Evolutionary conservation across 2,329 filamentous ascomycete genomes (phyloP), one percentile per base, ranked within the genome.

Genomic region (Pestalotiopsis sp.): DNA sequence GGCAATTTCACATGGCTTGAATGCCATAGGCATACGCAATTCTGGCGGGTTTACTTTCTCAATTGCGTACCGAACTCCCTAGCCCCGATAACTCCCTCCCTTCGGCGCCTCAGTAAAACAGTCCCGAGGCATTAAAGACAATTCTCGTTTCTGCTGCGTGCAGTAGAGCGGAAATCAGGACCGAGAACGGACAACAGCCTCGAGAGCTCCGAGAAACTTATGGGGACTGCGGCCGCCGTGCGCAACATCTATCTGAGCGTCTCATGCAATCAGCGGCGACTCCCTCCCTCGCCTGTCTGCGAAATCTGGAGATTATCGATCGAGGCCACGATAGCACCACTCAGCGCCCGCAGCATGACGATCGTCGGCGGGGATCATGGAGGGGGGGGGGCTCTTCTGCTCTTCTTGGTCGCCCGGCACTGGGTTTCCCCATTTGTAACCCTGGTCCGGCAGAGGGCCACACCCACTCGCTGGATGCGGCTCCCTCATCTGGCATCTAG

Each of bases 21-120:
- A 20, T 23, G 45, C 3, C 2, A 7, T 4, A 3, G 9, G 20
- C 14, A 13, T 36, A 17, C n/a, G 27, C 13, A 62, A 20, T 14
- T 36, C 4, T 17, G 59, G 36, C 59, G 61, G 61, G 38, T 49
- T 64, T 52, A 31, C 20, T 64, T 25, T 41, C 38, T 49, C 20
- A 49, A 64, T 64, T 64, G 61, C 61, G 59, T 62, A 52, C 61
- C 61, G 61, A 64, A 45, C 11, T 25, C 39, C 61, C 61, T 31
- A 45, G 61, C 61, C 17, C 38, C 41, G 31, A 36, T 13, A 62
- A 31, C 31, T 36, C 31, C 31, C 31, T 36, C 11, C 36, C 25
- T 4, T 13, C 12, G 23, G 57, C 17, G 57, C 57, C 57, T 52
- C 45, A 52, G 57, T 27, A 59, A 27, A 13, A 27, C 11, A 36